A percentile compares a stretch with the other conserved stretches of the same genome.
Conservation (phyloP, 768 basidiomycete genomes). For the Mrakia hoshinonis region DNA sequence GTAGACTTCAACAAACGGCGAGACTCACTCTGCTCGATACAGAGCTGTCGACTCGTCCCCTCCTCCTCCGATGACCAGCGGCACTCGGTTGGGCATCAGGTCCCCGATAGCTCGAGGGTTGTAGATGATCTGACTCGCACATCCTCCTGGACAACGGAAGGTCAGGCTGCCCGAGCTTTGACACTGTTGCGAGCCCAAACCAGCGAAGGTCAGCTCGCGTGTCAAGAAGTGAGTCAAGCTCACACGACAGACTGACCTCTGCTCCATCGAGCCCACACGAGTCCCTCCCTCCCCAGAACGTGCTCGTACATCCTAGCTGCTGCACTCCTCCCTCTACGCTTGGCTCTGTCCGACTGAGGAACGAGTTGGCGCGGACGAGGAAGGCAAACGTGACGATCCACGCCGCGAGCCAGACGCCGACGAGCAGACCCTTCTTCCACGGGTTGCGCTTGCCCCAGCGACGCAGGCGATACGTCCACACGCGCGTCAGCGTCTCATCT, state of each 20-base stretch:
- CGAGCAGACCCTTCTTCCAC: background rate
- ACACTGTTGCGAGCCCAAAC: slow-evolving; percentile 42
- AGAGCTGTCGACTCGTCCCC: slow-evolving; percentile 53
- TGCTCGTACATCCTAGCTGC: slow-evolving; percentile 59
- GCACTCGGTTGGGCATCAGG: slow-evolving; percentile 56
- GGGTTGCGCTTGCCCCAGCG: background rate
- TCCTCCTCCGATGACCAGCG: slow-evolving; percentile 78
- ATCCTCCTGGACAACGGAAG: slow-evolving; percentile 75
- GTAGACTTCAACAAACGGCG: background rate
- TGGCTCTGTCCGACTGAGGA: slow-evolving; percentile 55
- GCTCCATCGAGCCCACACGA: slow-evolving; percentile 66
- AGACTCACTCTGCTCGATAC: slow-evolving; percentile 58
- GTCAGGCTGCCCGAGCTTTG: slow-evolving; percentile 55
- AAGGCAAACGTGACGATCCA: slow-evolving; percentile 69
- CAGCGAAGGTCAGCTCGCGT: background rate
- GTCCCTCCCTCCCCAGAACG: slow-evolving; percentile 61
- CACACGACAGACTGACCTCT: background rate
- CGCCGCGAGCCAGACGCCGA: slow-evolving; percentile 5
- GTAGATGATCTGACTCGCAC: slow-evolving; percentile 41
- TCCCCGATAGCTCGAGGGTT: slow-evolving; percentile 55
- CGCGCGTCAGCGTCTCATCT: background rate
- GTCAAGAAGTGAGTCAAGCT: background rate
- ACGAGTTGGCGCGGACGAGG: slow-evolving; percentile 63
- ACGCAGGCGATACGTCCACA: background rate
- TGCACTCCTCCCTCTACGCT: background rate